A percentile compares a stretch with the other conserved stretches of the same genome.
Conservation (phyloP, 495 filamentous ascomycete genomes). For the Hypoxylon rickii region DNA sequence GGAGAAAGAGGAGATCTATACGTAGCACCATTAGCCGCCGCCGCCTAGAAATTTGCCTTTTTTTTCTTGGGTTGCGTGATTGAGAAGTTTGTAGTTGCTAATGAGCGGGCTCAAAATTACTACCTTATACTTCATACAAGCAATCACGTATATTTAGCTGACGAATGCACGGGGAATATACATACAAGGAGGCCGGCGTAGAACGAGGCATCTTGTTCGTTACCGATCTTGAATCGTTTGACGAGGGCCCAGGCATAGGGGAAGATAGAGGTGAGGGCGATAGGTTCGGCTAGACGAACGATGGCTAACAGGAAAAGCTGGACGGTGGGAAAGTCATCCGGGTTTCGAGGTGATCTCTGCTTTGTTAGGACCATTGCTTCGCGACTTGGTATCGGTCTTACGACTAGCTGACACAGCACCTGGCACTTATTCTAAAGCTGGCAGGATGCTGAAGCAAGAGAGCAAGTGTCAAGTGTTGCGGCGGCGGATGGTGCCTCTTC, state of each 20-base stretch:
- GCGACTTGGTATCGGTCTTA: constrained; percentile 38
- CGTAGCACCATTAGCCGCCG: too few species aligned
- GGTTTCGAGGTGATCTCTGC: constrained; percentile 53
- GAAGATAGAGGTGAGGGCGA: constrained; percentile 85
- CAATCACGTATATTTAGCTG: background rate
- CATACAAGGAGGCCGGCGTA: constrained; percentile 74
- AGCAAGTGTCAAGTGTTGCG: constrained; percentile 26
- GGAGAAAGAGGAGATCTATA: constrained; percentile 75
- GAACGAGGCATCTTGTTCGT: constrained; percentile 73
- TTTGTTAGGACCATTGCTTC: constrained; percentile 52
- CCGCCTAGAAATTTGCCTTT: too few species aligned
- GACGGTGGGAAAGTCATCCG: constrained; percentile 70
- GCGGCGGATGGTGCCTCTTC: constrained; percentile 24
- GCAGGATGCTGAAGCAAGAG: constrained; percentile 18
- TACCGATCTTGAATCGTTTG: constrained; percentile 70
- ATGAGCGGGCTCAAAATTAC: background rate
- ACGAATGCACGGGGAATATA: background rate
- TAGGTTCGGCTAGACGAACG: constrained; percentile 80
- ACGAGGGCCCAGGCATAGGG: constrained; percentile 88
- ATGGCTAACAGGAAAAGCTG: constrained; percentile 72
- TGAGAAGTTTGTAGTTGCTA: background rate
- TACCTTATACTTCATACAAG: background rate
- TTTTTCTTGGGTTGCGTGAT: too few species aligned
- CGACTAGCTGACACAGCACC: constrained; percentile 38
- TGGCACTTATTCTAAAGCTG: constrained; percentile 21